A percentile compares a stretch with the other conserved stretches of the same genome.
Evolutionary conservation across 495 filamentous ascomycete genomes (phyloP).

Genomic region (Lasiosphaeria miniovina): DNA sequence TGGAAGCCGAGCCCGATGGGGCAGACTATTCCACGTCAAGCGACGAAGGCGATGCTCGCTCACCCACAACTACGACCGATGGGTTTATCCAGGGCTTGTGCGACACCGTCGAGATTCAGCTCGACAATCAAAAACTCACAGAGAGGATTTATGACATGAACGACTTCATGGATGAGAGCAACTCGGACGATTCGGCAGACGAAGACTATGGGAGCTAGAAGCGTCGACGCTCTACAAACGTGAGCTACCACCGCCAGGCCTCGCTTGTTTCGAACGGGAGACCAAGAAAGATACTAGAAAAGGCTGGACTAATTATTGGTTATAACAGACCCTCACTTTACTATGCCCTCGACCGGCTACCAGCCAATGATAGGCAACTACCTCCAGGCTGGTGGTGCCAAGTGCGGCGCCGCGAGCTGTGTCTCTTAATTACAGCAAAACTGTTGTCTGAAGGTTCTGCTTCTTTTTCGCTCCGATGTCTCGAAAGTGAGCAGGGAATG

Average conservation of each 20-base stretch:
- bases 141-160: conserved; percentile 71
- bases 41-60: neutral
- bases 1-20: conserved; percentile 6
- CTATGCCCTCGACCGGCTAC: no score
- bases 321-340: no score
- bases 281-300: no score
- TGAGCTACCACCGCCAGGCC: neutral
- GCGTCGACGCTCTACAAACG: conserved; percentile 19
- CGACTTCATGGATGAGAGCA: conserved; percentile 73
- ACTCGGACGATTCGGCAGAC: conserved; percentile 59
- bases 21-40: neutral
- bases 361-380: no score
- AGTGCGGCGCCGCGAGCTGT: no score
- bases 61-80: conserved; percentile 3
- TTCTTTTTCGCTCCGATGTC: no score
- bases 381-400: no score
- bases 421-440: no score
- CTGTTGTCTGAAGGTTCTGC: no score
- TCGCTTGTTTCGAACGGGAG: neutral
- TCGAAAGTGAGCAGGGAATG: no score
- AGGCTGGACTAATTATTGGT: no score
- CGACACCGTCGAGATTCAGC: conserved; percentile 69
- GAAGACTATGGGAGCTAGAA: conserved; percentile 60
- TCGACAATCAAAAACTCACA: conserved; percentile 77
- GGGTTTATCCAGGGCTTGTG: conserved; percentile 71